Evolutionary conservation across 495 filamentous ascomycete species (phyloP).

Genomic region (Neurospora sp.): DNA sequence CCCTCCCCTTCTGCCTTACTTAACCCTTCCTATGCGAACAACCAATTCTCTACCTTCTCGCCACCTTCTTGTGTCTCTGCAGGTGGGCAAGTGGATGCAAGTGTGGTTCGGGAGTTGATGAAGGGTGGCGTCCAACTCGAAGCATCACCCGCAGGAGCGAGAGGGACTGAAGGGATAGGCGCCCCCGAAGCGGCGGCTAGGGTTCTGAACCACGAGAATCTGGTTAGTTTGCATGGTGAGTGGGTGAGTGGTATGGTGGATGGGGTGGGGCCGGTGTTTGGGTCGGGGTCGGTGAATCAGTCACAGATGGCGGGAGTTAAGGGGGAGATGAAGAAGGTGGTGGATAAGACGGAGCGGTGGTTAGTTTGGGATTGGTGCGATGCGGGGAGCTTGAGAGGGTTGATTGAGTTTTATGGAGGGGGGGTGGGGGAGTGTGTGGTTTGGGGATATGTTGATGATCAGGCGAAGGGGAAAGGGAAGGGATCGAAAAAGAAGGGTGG

Average conservation of each 20-base stretch:
- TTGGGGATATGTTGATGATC: neutral
- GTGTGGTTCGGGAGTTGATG: neutral
- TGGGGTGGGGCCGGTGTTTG: neutral
- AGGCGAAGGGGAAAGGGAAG: neutral
- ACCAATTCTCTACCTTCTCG: neutral
- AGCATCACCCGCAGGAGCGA: neutral
- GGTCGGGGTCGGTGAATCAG: neutral
- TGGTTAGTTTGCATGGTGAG: slow-evolving; percentile 24
- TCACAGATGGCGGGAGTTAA: neutral
- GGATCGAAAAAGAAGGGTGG: neutral
- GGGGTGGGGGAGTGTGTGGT: neutral
- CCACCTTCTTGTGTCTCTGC: neutral
- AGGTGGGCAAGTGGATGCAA: neutral
- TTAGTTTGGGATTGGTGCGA: slow-evolving; percentile 33
- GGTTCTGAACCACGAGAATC: slow-evolving; percentile 35
- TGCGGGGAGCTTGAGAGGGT: slow-evolving; percentile 23
- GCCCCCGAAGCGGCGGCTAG: slow-evolving; percentile 6
- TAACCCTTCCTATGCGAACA: neutral
- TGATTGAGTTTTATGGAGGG: slow-evolving; percentile 14
- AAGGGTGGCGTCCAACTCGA: neutral
- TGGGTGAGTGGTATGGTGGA: slow-evolving; percentile 4
- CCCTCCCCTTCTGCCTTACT: neutral
- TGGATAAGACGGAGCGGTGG: slow-evolving; percentile 1
- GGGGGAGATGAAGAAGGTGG: neutral
- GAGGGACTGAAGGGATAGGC: neutral